Conservation (phyloP, 2,329 filamentous ascomycete genomes). For the Pseudogymnoascus sp. region DNA sequence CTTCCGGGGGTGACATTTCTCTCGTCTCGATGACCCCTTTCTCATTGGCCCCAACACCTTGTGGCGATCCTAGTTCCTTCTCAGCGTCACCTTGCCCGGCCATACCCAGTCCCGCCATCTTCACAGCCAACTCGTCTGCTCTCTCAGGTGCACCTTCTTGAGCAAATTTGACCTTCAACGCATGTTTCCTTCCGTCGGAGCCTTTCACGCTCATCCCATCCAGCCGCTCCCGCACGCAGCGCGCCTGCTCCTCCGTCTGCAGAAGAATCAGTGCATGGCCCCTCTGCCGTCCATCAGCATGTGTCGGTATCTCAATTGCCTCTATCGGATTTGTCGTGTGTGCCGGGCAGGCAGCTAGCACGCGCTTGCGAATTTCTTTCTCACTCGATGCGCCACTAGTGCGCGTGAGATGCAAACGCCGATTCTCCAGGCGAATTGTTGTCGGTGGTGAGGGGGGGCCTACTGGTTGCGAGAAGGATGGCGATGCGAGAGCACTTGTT, state of each 20-base stretch:
- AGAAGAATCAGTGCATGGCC: slow-evolving; percentile 2
- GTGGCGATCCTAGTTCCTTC: not conserved
- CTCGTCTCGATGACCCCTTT: not conserved
- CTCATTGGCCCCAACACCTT: not conserved
- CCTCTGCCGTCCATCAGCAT: not conserved
- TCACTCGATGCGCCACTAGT: slow-evolving; percentile 5
- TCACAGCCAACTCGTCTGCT: not conserved
- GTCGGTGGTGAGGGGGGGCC: not conserved
- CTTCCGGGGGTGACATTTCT: not conserved
- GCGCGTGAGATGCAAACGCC: slow-evolving; percentile 1
- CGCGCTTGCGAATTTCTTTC: not conserved
- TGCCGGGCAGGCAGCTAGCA: not conserved
- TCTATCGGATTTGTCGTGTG: not conserved
- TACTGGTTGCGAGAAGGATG: not conserved
- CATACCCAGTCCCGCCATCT: not conserved
- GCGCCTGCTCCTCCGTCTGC: not conserved
- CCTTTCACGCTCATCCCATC: slow-evolving; percentile 6
- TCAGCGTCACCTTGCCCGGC: not conserved
- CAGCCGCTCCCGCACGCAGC: not conserved
- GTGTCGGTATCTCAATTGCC: not conserved
- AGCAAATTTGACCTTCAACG: slow-evolving; percentile 4
- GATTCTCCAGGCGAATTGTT: not conserved
- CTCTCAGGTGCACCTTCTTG: not conserved
- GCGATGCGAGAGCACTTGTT: not conserved
- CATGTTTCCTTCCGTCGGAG: slow-evolving; percentile 1